Conservation (phyloP, 352 stramenopile species). For the Phytophthora cactorum region DNA sequence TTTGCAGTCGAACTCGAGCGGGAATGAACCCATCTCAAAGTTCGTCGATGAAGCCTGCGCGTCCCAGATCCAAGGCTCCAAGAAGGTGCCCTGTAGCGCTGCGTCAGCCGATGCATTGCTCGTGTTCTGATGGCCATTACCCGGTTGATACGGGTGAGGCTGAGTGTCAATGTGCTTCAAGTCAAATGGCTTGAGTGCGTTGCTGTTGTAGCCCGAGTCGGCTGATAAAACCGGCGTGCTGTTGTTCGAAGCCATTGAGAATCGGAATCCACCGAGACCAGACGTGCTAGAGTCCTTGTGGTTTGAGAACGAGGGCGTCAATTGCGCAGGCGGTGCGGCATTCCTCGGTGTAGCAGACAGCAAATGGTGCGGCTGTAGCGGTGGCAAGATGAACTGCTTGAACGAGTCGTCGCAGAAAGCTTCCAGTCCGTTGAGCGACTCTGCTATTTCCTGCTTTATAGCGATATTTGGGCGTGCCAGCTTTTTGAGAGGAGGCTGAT, state of each 20-base stretch:
- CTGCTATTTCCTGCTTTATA: slow-evolving; percentile 27
- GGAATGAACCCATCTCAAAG: slow-evolving; percentile 51
- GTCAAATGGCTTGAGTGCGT: slow-evolving; percentile 33
- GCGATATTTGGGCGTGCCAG: slow-evolving; percentile 42
- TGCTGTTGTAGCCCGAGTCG: slow-evolving; percentile 16
- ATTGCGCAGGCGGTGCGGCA: background rate
- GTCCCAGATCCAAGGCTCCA: slow-evolving; percentile 75
- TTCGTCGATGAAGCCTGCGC: slow-evolving; percentile 46
- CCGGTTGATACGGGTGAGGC: slow-evolving; percentile 41
- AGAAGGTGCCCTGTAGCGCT: slow-evolving; percentile 51
- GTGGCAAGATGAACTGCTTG: slow-evolving; percentile 58
- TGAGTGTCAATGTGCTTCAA: slow-evolving; percentile 37
- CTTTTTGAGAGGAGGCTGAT: slow-evolving; percentile 65
- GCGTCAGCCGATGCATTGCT: slow-evolving; percentile 33
- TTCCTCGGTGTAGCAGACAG: slow-evolving; percentile 39
- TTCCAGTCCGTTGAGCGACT: slow-evolving; percentile 48
- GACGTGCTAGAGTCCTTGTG: slow-evolving; percentile 25
- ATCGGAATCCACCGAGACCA: slow-evolving; percentile 40
- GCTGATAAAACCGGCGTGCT: slow-evolving; percentile 2
- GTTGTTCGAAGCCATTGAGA: slow-evolving; percentile 21
- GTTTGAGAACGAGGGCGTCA: slow-evolving; percentile 29
- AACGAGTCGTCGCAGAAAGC: slow-evolving; percentile 56
- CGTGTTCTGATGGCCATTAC: slow-evolving; percentile 6
- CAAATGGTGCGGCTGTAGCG: slow-evolving; percentile 49
- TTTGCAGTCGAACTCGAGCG: slow-evolving; percentile 48